These are phyloP conservation scores for Clarireedia hainanense DNA, from an alignment of 2,329 filamentous ascomycete genomes.

Conservation along the genomic window DNA sequence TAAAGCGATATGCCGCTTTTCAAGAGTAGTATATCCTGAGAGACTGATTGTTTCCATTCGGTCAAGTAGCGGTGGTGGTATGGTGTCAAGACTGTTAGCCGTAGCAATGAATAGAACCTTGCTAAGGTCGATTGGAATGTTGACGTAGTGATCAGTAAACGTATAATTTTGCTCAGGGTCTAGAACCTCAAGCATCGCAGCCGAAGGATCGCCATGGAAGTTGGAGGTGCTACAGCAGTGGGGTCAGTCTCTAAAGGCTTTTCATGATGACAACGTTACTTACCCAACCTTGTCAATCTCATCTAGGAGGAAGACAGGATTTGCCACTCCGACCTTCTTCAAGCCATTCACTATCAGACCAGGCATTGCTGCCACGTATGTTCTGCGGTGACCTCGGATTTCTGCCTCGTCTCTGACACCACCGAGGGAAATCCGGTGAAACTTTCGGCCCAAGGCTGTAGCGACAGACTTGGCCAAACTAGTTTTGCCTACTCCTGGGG, in stretches of 20 bases:
- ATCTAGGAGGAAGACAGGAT: constrained; percentile 91
- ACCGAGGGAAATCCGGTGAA: constrained; percentile 92
- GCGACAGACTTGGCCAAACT: constrained; percentile 90
- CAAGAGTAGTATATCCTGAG: constrained; percentile 90
- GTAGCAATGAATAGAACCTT: constrained; percentile 98
- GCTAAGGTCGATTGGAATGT: constrained; percentile 89
- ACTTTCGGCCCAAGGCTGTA: constrained; percentile 84
- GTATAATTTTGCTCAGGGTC: constrained; percentile 95
- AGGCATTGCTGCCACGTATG: constrained; percentile 98
- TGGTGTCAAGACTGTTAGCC: constrained; percentile 89
- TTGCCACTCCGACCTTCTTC: constrained; percentile 91
- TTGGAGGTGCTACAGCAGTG: constrained; percentile 55
- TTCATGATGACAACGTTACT: constrained; percentile 10
- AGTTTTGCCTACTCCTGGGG: constrained; percentile 93
- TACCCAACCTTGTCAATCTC: constrained; percentile 90
- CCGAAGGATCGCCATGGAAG: constrained; percentile 90
- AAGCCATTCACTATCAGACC: constrained; percentile 88
- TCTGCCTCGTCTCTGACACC: constrained; percentile 95
- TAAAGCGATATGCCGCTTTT: constrained; percentile 91
- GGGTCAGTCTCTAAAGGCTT: constrained; percentile 1
- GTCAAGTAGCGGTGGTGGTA: constrained; percentile 86
- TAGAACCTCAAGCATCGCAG: constrained; percentile 94
- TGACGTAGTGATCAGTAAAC: constrained; percentile 94
- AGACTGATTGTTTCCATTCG: constrained; percentile 95
- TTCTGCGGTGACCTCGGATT: constrained; percentile 88